A percentile compares a stretch with the other conserved stretches of the same genome.
These are phyloP conservation scores for Amanita pallidorosea DNA, from an alignment of 768 basidiomycete genomes.

Conservation along the genomic window DNA sequence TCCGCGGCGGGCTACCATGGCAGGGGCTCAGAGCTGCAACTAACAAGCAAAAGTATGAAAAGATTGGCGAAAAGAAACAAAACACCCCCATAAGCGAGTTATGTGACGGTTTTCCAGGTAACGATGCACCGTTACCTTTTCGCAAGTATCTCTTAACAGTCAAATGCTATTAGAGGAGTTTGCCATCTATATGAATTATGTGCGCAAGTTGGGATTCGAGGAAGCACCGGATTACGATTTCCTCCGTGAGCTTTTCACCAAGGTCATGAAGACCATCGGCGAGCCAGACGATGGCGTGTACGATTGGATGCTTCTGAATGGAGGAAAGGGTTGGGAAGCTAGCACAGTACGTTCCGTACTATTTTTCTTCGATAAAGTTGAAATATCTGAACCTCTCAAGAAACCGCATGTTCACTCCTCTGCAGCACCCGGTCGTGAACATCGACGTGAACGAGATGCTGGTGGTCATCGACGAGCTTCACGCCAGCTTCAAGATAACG, in stretches of 20 bases:
- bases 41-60: conserved; percentile 99
- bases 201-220: conserved; percentile 96
- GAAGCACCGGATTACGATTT: conserved; percentile 98
- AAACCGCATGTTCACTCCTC: conserved; percentile 39
- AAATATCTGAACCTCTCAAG: not conserved
- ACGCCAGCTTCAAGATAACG: conserved; percentile 47
- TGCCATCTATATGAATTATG: conserved; percentile 98
- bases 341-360: conserved; percentile 46
- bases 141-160: not conserved
- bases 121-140: conserved; percentile 14
- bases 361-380: not conserved
- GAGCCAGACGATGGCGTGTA: conserved; percentile 89
- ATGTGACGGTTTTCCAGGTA: conserved; percentile 95
- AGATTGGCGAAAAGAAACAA: conserved; percentile 99
- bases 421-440: conserved; percentile 45
- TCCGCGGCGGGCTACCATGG: conserved; percentile 95
- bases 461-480: conserved; percentile 39
- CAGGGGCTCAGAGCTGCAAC: conserved; percentile 96
- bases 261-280: conserved; percentile 78
- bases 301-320: conserved; percentile 95
- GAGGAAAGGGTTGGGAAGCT: conserved; percentile 94
- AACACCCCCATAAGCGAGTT: conserved; percentile 84
- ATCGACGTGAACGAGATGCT: conserved; percentile 45
- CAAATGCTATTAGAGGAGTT: conserved; percentile 67
- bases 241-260: conserved; percentile 86